Conservation (phyloP, 805 yeast species). For the Torulaspora indica region DNA sequence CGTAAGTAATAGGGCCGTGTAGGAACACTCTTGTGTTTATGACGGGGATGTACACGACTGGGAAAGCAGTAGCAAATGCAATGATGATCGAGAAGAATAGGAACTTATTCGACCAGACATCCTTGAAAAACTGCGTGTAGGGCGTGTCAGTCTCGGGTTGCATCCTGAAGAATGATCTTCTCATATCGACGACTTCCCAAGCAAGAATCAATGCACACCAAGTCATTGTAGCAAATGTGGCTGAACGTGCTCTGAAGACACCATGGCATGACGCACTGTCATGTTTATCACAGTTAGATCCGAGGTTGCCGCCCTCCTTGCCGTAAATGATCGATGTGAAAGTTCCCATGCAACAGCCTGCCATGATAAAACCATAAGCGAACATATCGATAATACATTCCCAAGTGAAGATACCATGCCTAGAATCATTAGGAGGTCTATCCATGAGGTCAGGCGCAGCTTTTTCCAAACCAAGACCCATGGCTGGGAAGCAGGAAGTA, state of each 20-base stretch:
- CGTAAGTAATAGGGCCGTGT: constrained; percentile 66
- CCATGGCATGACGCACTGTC: constrained; percentile 46
- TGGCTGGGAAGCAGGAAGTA: constrained; percentile 99
- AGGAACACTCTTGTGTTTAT: constrained; percentile 71
- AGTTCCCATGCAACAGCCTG: constrained; percentile 59
- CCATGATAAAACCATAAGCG: constrained; percentile 70
- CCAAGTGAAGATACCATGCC: constrained; percentile 74
- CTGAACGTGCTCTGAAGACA: constrained; percentile 73
- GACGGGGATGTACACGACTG: constrained; percentile 84
- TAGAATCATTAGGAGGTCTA: constrained; percentile 86
- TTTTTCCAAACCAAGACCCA: constrained; percentile 93
- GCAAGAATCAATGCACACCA: constrained; percentile 81
- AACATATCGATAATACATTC: constrained; percentile 64
- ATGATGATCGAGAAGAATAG: constrained; percentile 74
- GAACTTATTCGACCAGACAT: constrained; percentile 69
- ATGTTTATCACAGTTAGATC: constrained; percentile 55
- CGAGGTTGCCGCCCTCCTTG: constrained; percentile 60
- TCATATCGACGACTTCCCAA: constrained; percentile 76
- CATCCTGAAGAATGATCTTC: constrained; percentile 67
- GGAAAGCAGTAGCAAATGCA: constrained; percentile 70
- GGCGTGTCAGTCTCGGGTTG: constrained; percentile 60
- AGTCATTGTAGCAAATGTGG: constrained; percentile 75
- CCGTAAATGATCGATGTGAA: constrained; percentile 67
- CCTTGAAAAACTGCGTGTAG: constrained; percentile 54
- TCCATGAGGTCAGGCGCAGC: constrained; percentile 93